Conservation (phyloP, 257 asterid species). For the Petrea volubilis region DNA sequence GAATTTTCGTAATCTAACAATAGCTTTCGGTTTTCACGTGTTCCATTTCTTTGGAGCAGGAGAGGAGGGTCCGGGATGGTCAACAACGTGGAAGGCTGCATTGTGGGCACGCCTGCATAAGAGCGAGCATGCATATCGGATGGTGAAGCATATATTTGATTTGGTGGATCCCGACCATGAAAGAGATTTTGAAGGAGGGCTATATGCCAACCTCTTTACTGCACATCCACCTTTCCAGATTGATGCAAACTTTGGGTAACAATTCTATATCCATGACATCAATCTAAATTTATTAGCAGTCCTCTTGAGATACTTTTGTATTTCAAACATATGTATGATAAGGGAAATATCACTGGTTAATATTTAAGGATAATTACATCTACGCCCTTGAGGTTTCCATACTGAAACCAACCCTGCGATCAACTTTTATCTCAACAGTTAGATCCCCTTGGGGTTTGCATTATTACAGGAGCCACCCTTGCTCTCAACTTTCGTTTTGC, state of each 20-base stretch:
- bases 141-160: conserved; percentile 67
- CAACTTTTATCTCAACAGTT: no score
- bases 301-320: no score
- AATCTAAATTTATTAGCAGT: not conserved
- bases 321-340: no score
- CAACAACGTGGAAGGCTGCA: conserved; percentile 73
- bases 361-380: no score
- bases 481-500: no score
- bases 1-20: no score
- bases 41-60: conserved; percentile 41
- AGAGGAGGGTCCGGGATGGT: conserved; percentile 88
- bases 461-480: no score
- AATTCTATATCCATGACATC: not conserved
- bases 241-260: conserved; percentile 84
- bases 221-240: conserved; percentile 93
- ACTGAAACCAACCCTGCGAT: no score
- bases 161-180: conserved; percentile 61
- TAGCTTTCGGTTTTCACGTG: no score
- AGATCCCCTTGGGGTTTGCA: no score
- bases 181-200: conserved; percentile 60
- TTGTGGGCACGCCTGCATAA: conserved; percentile 72
- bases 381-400: no score
- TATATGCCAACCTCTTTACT: conserved; percentile 68
- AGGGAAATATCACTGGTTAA: no score
- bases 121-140: conserved; percentile 60